Evolutionary conservation across 2,329 filamentous ascomycete species (phyloP).

Genomic region (Massarina eburnea): DNA sequence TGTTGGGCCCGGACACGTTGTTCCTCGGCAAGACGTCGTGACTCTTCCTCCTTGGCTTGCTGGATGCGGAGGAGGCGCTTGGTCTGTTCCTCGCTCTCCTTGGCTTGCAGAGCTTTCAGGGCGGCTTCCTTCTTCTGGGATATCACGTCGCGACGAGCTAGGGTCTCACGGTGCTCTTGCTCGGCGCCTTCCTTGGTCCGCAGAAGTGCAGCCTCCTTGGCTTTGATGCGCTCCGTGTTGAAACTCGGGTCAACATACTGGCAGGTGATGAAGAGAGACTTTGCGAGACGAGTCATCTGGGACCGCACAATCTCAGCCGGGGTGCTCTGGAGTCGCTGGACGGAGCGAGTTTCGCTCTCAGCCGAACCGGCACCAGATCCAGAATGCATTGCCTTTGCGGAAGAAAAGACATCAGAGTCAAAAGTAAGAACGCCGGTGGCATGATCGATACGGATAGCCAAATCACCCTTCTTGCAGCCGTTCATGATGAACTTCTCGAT

Average conservation of each 20-base stretch:
- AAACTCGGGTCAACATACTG: constrained; percentile 93
- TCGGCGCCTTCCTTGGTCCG: constrained; percentile 87
- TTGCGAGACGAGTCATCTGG: constrained; percentile 87
- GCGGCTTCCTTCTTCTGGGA: constrained; percentile 96
- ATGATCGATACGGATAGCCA: constrained; percentile 94
- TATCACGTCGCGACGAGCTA: constrained; percentile 86
- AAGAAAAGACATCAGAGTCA: constrained; percentile 97
- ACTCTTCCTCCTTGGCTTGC: constrained; percentile 86
- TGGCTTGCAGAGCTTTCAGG: constrained; percentile 82
- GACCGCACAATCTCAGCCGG: constrained; percentile 96
- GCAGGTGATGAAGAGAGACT: constrained; percentile 88
- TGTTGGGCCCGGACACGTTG: constrained; percentile 89
- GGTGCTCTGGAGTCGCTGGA: constrained; percentile 95
- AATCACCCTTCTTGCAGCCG: constrained; percentile 98
- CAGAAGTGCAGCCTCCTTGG: constrained; percentile 76
- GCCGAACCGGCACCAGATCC: constrained; percentile 84
- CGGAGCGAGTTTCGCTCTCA: constrained; percentile 78
- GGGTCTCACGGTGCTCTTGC: constrained; percentile 82
- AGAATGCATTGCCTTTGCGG: constrained; percentile 85
- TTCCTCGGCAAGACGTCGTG: constrained; percentile 85
- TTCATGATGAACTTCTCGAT: constrained; percentile 99
- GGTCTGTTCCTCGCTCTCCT: constrained; percentile 89
- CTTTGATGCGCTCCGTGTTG: constrained; percentile 77
- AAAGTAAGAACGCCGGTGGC: constrained; percentile 94
- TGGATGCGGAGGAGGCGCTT: constrained; percentile 85